These are phyloP conservation scores for Hypoxylon cercidicola DNA, from an alignment of 495 filamentous ascomycete genomes.

Conservation along the genomic window DNA sequence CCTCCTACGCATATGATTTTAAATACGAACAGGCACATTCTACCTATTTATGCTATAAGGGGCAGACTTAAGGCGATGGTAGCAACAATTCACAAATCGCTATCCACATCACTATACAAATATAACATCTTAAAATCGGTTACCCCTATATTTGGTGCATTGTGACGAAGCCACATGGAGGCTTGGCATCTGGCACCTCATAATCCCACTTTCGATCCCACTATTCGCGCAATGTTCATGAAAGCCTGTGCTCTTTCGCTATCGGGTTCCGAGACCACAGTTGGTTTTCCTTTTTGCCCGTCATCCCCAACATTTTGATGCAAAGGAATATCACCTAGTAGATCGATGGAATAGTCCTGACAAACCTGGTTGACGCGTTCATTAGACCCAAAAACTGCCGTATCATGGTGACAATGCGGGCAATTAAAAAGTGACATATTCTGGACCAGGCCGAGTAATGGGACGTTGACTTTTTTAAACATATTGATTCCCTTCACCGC, in stretches of 20 bases:
- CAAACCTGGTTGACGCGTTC: slow-evolving; percentile 59
- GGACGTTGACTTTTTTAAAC: slow-evolving; percentile 84
- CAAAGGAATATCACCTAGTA: slow-evolving; percentile 90
- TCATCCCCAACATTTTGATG: slow-evolving; percentile 88
- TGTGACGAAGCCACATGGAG: neutral
- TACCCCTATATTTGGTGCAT: neutral
- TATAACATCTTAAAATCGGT: neutral
- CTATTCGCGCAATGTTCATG: slow-evolving; percentile 70
- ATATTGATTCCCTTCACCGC: slow-evolving; percentile 90
- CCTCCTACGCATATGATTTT: neutral
- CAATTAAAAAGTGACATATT: slow-evolving; percentile 94
- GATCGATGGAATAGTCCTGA: slow-evolving; percentile 70
- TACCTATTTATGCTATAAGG: too few relatives aligned
- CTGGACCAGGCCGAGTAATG: slow-evolving; percentile 86
- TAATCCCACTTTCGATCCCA: slow-evolving; percentile 64
- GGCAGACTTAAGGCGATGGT: neutral
- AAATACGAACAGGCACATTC: neutral
- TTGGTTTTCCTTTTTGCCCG: slow-evolving; percentile 88
- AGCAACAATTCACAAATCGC: slow-evolving; percentile 1
- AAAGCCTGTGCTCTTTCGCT: slow-evolving; percentile 78
- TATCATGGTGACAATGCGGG: slow-evolving; percentile 76
- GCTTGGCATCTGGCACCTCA: slow-evolving; percentile 1
- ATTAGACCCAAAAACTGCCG: slow-evolving; percentile 78
- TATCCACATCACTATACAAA: neutral
- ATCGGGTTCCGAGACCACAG: slow-evolving; percentile 84